Evolutionary conservation across 208 protist genomes (phyloP).

Genomic region (Wallacemonas collosoma): DNA sequence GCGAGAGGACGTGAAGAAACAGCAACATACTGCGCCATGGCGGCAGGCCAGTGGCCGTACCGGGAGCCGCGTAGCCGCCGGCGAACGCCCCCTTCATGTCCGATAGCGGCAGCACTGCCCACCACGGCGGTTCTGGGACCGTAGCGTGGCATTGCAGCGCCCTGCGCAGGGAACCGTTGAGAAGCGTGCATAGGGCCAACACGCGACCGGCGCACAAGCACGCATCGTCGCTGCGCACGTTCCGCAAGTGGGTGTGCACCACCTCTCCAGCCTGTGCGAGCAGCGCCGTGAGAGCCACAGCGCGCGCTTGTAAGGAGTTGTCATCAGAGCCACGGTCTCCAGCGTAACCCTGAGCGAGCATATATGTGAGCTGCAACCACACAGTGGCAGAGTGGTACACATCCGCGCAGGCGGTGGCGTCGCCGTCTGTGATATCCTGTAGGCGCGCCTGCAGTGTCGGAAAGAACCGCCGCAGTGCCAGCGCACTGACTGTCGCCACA

Average conservation of each 20-base stretch:
- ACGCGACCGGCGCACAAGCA: neutral
- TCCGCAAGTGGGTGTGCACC: neutral
- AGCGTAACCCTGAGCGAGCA: neutral
- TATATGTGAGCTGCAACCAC: constrained; percentile 16
- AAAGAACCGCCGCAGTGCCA: neutral
- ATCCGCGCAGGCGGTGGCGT: neutral
- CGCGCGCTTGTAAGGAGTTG: neutral
- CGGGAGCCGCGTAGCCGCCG: neutral
- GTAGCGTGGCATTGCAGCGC: neutral
- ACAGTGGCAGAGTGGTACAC: neutral
- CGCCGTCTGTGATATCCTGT: neutral
- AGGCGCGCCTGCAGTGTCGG: neutral
- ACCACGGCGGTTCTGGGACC: neutral
- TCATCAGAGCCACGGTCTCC: neutral
- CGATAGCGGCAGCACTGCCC: neutral
- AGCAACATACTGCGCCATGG: neutral
- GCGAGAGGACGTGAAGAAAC: constrained; percentile 7
- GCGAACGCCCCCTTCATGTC: neutral
- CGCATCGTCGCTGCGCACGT: neutral
- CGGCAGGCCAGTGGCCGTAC: neutral
- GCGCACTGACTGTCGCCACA: neutral
- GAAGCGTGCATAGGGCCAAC: neutral
- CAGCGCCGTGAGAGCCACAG: neutral
- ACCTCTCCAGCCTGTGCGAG: neutral
- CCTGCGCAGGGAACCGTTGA: neutral